phyloP scores from a whole-genome alignment of 2,329 filamentous ascomycete species.

The Fusarium sp. region DNA sequence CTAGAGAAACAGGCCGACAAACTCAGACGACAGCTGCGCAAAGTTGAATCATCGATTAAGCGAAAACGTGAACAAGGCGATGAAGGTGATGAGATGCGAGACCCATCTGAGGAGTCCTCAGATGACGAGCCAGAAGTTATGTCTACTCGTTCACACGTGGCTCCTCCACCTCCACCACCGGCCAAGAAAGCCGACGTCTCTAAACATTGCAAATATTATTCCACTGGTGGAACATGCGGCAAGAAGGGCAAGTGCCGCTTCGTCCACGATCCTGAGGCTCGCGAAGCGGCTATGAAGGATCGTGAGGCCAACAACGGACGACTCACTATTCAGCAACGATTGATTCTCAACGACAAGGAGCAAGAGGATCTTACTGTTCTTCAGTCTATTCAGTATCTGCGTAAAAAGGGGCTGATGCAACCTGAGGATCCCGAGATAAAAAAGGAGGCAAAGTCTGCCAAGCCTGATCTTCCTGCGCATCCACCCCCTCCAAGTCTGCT shows the following conservation, averaged over 20 bases:
- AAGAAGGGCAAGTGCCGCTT: conserved; percentile 82
- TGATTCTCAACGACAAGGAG: conserved; percentile 74
- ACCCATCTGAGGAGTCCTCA: conserved; percentile 62
- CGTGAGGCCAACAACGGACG: conserved; percentile 73
- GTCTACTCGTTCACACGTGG: conserved; percentile 58
- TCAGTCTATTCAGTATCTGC: conserved; percentile 73
- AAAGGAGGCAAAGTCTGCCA: conserved; percentile 35
- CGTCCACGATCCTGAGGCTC: conserved; percentile 72
- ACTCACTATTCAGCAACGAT: conserved; percentile 73
- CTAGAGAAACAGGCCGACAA: conserved; percentile 71
- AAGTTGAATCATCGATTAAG: conserved; percentile 76
- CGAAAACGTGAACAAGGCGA: conserved; percentile 75
- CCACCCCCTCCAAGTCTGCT: conserved; percentile 48
- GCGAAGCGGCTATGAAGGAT: conserved; percentile 71
- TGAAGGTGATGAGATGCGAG: conserved; percentile 73
- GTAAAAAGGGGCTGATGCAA: conserved; percentile 66
- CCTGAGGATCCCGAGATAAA: conserved; percentile 31
- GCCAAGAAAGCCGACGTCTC: conserved; percentile 69
- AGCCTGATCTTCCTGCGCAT: conserved; percentile 23
- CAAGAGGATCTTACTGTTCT: conserved; percentile 74
- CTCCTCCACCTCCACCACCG: conserved; percentile 55
- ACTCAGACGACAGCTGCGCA: conserved; percentile 72
- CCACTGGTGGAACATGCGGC: conserved; percentile 74
- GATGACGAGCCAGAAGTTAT: conserved; percentile 70
- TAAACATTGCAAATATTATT: conserved; percentile 77